A percentile compares a stretch with the other conserved stretches of the same genome.
These are phyloP conservation scores for Chalciporus chontae DNA, from an alignment of 768 basidiomycete genomes.

Conservation along the genomic window DNA sequence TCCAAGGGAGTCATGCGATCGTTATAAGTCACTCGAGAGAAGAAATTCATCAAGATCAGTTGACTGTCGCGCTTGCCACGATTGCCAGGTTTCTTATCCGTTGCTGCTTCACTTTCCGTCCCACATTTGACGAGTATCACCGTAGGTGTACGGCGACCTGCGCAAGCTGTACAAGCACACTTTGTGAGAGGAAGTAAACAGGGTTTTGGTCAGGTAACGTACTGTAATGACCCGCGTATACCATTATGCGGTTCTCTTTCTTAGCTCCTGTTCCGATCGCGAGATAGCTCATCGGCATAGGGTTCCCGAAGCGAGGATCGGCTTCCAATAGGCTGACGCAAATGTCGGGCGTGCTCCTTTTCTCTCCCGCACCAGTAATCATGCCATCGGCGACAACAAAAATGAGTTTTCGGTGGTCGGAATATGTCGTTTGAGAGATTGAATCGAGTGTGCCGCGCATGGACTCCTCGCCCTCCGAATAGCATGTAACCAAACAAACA, in stretches of 20 bases:
- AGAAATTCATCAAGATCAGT: conserved; percentile 99
- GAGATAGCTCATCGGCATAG: conserved; percentile 88
- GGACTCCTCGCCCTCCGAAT: conserved; percentile 94
- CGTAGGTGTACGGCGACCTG: conserved; percentile 89
- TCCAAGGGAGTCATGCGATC: conserved; percentile 98
- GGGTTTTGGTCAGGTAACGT: conserved; percentile 32
- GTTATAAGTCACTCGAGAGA: conserved; percentile 98
- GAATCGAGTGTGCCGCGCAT: conserved; percentile 90
- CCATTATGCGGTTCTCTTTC: conserved; percentile 91
- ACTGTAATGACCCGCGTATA: conserved; percentile 99
- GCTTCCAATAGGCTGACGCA: conserved; percentile 90
- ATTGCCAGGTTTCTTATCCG: conserved; percentile 95
- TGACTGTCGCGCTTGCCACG: conserved; percentile 98
- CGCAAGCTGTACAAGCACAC: conserved; percentile 49
- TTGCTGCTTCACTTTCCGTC: conserved; percentile 74
- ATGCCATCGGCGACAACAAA: conserved; percentile 97
- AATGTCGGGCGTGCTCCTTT: conserved; percentile 92
- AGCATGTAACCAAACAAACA: conserved; percentile 95
- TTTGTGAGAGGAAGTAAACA: not conserved
- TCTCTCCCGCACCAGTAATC: conserved; percentile 98
- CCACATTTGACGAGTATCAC: conserved; percentile 97
- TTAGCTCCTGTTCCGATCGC: conserved; percentile 91
- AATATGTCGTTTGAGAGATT: conserved; percentile 87
- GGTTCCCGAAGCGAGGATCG: conserved; percentile 94
- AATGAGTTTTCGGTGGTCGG: conserved; percentile 86